Evolutionary conservation across 2,329 filamentous ascomycete genomes (phyloP).

Genomic region (Colletotrichum lupini): DNA sequence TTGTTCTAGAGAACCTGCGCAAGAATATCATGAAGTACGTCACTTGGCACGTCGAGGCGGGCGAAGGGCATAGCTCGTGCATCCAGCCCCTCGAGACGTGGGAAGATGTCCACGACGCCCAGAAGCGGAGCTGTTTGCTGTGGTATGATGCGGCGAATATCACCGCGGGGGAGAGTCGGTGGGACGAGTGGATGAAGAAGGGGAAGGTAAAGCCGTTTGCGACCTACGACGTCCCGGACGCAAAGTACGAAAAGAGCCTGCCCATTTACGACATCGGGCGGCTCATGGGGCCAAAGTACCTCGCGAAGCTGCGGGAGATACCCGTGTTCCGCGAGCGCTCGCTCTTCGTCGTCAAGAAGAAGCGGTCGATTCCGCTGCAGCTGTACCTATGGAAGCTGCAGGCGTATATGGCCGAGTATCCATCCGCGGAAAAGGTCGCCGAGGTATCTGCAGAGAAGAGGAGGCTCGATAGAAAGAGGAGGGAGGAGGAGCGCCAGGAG

Average conservation of each 20-base stretch:
- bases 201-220: conserved; percentile 10
- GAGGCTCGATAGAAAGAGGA: background rate
- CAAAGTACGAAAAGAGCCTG: conserved; percentile 49
- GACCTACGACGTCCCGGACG: conserved; percentile 50
- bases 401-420: conserved; percentile 56
- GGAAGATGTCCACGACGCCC: conserved; percentile 53
- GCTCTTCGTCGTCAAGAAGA: conserved; percentile 53
- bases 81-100: conserved; percentile 56
- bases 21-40: conserved; percentile 59
- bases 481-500: background rate
- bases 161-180: background rate
- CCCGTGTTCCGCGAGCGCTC: conserved; percentile 38
- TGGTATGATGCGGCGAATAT: conserved; percentile 43
- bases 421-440: background rate
- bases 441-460: background rate
- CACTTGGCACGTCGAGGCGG: conserved; percentile 48
- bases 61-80: conserved; percentile 47
- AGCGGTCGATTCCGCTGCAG: conserved; percentile 56
- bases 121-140: conserved; percentile 57
- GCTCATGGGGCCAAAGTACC: conserved; percentile 61
- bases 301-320: conserved; percentile 47
- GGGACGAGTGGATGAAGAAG: too few relatives aligned
- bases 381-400: conserved; percentile 68
- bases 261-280: conserved; percentile 63
- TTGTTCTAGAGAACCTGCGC: conserved; percentile 63